Conservation (phyloP, 108 stramenopile genomes). For the Phaeodactylum tricornutum region DNA sequence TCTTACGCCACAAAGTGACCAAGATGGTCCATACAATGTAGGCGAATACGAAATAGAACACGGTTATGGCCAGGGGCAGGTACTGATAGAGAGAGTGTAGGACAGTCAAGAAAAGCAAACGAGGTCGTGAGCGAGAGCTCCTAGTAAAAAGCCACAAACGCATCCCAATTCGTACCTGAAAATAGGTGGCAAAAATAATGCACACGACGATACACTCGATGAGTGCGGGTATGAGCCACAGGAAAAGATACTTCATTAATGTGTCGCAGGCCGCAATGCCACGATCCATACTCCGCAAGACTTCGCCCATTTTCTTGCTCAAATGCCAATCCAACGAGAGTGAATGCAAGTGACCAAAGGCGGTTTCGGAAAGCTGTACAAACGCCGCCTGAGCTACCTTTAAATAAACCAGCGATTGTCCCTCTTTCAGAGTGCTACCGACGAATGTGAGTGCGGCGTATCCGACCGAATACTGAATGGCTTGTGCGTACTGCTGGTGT, state of each 20-base stretch:
- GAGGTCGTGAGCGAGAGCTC: constrained; percentile 12
- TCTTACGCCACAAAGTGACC: constrained; percentile 92
- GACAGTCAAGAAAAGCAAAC: not conserved
- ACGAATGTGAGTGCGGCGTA: constrained; percentile 65
- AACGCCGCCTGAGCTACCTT: constrained; percentile 95
- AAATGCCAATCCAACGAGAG: constrained; percentile 94
- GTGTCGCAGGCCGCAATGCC: constrained; percentile 83
- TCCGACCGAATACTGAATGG: constrained; percentile 38
- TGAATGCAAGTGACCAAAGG: constrained; percentile 85
- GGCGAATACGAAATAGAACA: constrained; percentile 83
- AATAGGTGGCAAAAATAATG: constrained; percentile 85
- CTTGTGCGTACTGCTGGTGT: constrained; percentile 43
- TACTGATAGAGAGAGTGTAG: no score
- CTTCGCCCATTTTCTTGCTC: constrained; percentile 89
- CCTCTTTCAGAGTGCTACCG: constrained; percentile 73
- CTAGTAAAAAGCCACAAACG: constrained; percentile 1
- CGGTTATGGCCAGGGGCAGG: constrained; percentile 59
- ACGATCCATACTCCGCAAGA: constrained; percentile 87
- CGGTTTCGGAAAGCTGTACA: constrained; percentile 81
- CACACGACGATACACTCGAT: constrained; percentile 84
- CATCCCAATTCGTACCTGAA: constrained; percentile 68
- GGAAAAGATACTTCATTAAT: constrained; percentile 89
- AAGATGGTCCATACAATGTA: constrained; percentile 89
- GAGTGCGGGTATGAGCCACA: constrained; percentile 87
- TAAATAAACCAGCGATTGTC: constrained; percentile 87